phyloP scores from a whole-genome alignment of 1,284 basidiomycete genomes.

The Agroathelia rolfsii region DNA sequence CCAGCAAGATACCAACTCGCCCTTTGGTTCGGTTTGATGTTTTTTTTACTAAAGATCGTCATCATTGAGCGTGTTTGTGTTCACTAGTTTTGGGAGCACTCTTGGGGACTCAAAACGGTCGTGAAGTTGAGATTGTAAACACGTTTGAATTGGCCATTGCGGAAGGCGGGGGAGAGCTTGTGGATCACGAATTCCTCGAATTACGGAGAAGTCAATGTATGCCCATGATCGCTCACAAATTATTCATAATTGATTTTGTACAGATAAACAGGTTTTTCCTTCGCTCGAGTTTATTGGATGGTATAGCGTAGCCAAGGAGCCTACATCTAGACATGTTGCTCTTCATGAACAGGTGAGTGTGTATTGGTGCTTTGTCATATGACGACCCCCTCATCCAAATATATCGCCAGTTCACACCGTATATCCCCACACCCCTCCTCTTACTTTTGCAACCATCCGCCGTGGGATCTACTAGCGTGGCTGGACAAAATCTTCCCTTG shows the following conservation, averaged over 20 bases:
- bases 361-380: conserved; percentile 2
- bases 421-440: conserved; percentile 72
- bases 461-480: conserved; percentile 43
- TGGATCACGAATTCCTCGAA: conserved; percentile 77
- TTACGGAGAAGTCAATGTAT: conserved; percentile 85
- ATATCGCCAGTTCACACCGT: conserved; percentile 50
- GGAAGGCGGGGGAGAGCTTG: conserved; percentile 34
- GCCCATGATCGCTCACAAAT: conserved; percentile 17
- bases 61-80: conserved; percentile 1
- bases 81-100: conserved; percentile 87
- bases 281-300: conserved; percentile 94
- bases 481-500: conserved; percentile 69
- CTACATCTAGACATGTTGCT: conserved; percentile 63
- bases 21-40: conserved; percentile 44
- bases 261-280: conserved; percentile 97
- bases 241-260: conserved; percentile 8
- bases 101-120: conserved; percentile 88
- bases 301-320: conserved; percentile 79
- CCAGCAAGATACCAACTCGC: conserved; percentile 51
- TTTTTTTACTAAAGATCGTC: conserved; percentile 2
- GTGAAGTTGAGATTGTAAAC: conserved; percentile 94
- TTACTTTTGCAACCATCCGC: conserved; percentile 54
- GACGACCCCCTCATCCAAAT: conserved; percentile 2
- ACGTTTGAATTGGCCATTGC: conserved; percentile 83
- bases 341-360: conserved; percentile 75